These are phyloP conservation scores for Plasmodium chabaudi DNA, from an alignment of 169 alveolate genomes.

Conservation along the genomic window DNA sequence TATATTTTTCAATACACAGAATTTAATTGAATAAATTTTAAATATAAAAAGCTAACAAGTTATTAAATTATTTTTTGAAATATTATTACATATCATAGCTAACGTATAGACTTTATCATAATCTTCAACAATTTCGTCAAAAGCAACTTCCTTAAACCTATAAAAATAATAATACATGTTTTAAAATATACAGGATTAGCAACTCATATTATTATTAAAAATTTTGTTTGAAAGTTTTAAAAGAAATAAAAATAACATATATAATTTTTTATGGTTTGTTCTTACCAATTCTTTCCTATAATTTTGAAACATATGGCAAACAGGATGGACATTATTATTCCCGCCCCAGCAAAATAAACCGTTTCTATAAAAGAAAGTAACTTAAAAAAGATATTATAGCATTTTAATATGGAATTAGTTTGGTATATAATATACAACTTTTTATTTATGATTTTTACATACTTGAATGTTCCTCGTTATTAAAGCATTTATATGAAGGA, in stretches of 20 bases:
- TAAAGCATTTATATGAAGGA: conserved; percentile 47
- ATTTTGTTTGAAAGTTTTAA: neutral
- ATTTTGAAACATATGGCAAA: conserved; percentile 63
- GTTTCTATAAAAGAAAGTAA: conserved; percentile 66
- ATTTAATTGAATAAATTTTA: neutral
- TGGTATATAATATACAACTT: no score
- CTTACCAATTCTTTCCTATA: conserved; percentile 27
- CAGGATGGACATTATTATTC: conserved; percentile 64
- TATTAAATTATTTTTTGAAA: conserved; percentile 7
- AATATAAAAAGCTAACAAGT: neutral
- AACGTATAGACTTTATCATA: conserved; percentile 65
- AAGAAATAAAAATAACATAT: neutral
- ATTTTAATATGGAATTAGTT: neutral
- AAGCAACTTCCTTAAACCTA: conserved; percentile 63
- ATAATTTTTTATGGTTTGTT: neutral
- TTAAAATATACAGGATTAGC: neutral
- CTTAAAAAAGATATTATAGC: conserved; percentile 52
- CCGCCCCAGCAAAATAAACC: conserved; percentile 77
- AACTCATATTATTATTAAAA: neutral
- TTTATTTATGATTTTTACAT: conserved; percentile 29
- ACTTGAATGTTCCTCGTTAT: conserved; percentile 36
- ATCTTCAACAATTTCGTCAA: conserved; percentile 51
- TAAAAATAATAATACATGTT: neutral
- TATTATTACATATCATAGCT: conserved; percentile 65
- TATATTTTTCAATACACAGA: neutral